Conservation (phyloP, 768 basidiomycete species). For the Cantharellus cinnabarinus region DNA sequence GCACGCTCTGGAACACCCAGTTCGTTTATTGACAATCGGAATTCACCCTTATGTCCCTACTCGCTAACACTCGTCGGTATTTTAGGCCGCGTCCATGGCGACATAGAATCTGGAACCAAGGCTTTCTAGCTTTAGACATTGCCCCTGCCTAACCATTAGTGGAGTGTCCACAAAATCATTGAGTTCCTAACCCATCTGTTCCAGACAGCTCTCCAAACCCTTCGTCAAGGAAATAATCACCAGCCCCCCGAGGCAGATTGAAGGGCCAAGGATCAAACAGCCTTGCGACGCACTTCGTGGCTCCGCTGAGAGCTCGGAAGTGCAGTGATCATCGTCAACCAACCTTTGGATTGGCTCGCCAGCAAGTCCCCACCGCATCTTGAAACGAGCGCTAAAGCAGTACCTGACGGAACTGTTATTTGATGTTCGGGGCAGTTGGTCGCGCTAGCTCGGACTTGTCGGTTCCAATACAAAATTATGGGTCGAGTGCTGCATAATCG, state of each 20-base stretch:
- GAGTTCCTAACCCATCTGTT: too few relatives aligned
- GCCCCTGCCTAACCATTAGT: conserved; percentile 11
- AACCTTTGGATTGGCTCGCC: not conserved
- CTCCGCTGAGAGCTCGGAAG: not conserved
- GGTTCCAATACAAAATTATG: not conserved
- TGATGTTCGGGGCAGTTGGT: conserved; percentile 77
- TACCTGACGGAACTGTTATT: conserved; percentile 65
- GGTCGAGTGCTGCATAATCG: not conserved
- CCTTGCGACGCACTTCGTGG: not conserved
- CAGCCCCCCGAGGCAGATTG: too few relatives aligned
- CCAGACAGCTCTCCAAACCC: too few relatives aligned
- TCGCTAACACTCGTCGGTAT: conserved; percentile 9
- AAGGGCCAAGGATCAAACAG: not conserved
- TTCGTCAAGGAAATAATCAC: too few relatives aligned
- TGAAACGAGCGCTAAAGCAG: conserved; percentile 30
- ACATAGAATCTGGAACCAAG: not conserved
- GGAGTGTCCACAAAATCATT: too few relatives aligned
- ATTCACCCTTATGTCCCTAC: conserved; percentile 11
- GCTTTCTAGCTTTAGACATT: not conserved
- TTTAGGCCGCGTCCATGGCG: conserved; percentile 5
- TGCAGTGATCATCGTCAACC: not conserved
- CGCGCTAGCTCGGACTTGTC: not conserved
- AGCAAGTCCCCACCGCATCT: too few relatives aligned
- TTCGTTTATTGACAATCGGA: too few relatives aligned
- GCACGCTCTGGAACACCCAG: too few relatives aligned